These are phyloP conservation scores for Pseudogymnoascus sp. DNA, from an alignment of 2,329 filamentous ascomycete species.

Conservation along the genomic window DNA sequence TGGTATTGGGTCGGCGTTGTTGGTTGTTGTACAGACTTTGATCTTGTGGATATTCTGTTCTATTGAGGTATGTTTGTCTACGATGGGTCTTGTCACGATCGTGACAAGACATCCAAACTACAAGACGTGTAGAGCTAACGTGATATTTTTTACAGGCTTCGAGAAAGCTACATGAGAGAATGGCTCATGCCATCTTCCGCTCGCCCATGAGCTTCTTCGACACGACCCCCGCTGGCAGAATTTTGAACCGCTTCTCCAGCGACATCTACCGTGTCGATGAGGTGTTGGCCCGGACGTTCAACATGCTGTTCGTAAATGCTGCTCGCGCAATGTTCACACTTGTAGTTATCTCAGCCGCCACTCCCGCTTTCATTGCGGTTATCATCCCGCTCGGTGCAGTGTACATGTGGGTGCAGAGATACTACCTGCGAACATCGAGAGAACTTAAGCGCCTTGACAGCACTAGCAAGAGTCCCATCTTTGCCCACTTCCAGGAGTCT, in stretches of 20 bases:
- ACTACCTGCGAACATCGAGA: constrained; percentile 91
- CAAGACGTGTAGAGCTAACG: constrained; percentile 13
- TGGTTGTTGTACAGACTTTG: constrained; percentile 86
- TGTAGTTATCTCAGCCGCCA: constrained; percentile 71
- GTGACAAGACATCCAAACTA: constrained; percentile 17
- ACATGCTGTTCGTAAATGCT: constrained; percentile 82
- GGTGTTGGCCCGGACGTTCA: constrained; percentile 91
- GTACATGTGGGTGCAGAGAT: constrained; percentile 91
- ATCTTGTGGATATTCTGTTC: constrained; percentile 99
- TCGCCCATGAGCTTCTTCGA: constrained; percentile 99
- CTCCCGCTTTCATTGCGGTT: constrained; percentile 70
- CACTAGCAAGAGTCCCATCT: constrained; percentile 91
- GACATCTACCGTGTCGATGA: constrained; percentile 81
- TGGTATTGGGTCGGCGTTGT: constrained; percentile 73
- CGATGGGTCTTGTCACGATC: constrained; percentile 13
- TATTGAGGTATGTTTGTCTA: constrained; percentile 63
- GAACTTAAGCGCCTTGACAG: constrained; percentile 95
- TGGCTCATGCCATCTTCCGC: constrained; percentile 95
- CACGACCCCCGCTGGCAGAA: constrained; percentile 90
- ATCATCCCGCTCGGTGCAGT: constrained; percentile 73
- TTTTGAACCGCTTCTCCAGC: constrained; percentile 89
- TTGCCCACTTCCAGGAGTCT: constrained; percentile 96
- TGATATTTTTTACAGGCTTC: constrained; percentile 54
- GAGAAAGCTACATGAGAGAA: constrained; percentile 89
- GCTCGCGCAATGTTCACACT: constrained; percentile 76